phyloP scores from a whole-genome alignment of 805 yeast species.

The Hemisphaericaspora nanyangensis region DNA sequence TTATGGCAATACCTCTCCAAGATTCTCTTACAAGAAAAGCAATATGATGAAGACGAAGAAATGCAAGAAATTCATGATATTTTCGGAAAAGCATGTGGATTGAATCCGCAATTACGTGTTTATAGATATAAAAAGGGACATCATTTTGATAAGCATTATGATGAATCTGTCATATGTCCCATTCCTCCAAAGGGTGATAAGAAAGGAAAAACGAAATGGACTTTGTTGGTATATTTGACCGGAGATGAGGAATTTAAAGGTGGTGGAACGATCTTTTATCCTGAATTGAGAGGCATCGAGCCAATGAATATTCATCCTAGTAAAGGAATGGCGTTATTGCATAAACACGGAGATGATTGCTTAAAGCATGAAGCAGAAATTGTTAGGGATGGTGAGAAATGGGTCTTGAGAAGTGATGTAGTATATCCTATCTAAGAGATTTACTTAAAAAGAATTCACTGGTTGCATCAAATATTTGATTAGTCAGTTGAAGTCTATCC shows the following conservation, averaged over 20 bases:
- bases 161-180: constrained; percentile 46
- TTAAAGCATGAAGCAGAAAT: constrained; percentile 54
- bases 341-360: constrained; percentile 66
- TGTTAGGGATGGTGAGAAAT: constrained; percentile 51
- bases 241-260: constrained; percentile 55
- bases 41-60: constrained; percentile 24
- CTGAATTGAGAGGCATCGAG: constrained; percentile 16
- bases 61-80: constrained; percentile 16
- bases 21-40: constrained; percentile 24
- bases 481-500: constrained; percentile 16
- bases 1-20: constrained; percentile 43
- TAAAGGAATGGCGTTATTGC: constrained; percentile 56
- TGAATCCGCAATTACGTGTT: constrained; percentile 53
- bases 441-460: constrained; percentile 24
- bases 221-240: constrained; percentile 52
- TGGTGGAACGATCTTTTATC: constrained; percentile 57
- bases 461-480: constrained; percentile 18
- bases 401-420: constrained; percentile 62
- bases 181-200: constrained; percentile 16
- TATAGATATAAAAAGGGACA: constrained; percentile 57
- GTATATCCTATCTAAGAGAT: constrained; percentile 18
- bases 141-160: constrained; percentile 58
- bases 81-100: constrained; percentile 41
- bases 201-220: constrained; percentile 52
- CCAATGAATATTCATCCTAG: constrained; percentile 42